Conservation (phyloP, 2,329 filamentous ascomycete genomes). For the Phaeosphaeria sp. region DNA sequence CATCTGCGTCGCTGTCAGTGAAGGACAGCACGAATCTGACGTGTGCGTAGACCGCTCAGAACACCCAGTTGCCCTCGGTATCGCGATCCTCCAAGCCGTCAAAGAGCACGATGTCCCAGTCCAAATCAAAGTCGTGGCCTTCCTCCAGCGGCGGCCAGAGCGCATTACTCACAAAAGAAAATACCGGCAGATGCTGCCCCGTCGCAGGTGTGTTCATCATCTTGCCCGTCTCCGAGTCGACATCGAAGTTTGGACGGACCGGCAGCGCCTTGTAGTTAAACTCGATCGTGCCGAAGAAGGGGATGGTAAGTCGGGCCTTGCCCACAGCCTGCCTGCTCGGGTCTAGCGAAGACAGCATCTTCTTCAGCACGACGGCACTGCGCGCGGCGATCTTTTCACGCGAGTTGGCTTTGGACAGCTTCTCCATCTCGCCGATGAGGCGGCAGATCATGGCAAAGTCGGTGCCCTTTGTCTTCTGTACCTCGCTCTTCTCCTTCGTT, state of each 20-base stretch:
- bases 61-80: constrained; percentile 45
- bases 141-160: constrained; percentile 36
- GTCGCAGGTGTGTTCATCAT: constrained; percentile 32
- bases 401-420: constrained; percentile 35
- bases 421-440: constrained; percentile 45
- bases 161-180: constrained; percentile 44
- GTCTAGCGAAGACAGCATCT: constrained; percentile 41
- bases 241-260: constrained; percentile 34
- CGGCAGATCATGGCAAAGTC: constrained; percentile 48
- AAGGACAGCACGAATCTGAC: not conserved
- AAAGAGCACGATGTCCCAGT: constrained; percentile 46
- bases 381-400: constrained; percentile 44
- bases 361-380: constrained; percentile 43
- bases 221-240: constrained; percentile 38
- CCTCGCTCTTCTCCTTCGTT: constrained; percentile 41
- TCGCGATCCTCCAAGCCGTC: constrained; percentile 44
- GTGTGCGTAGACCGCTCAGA: constrained; percentile 16
- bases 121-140: constrained; percentile 19
- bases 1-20: not conserved
- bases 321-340: constrained; percentile 29
- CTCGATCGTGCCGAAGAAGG: constrained; percentile 45
- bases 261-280: constrained; percentile 38
- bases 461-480: constrained; percentile 41
- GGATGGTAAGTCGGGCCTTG: constrained; percentile 35
- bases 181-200: constrained; percentile 36